Base-by-base conservation (phyloP, 176 grass and related monocot genomes). In the Stipa capillata region DNA sequence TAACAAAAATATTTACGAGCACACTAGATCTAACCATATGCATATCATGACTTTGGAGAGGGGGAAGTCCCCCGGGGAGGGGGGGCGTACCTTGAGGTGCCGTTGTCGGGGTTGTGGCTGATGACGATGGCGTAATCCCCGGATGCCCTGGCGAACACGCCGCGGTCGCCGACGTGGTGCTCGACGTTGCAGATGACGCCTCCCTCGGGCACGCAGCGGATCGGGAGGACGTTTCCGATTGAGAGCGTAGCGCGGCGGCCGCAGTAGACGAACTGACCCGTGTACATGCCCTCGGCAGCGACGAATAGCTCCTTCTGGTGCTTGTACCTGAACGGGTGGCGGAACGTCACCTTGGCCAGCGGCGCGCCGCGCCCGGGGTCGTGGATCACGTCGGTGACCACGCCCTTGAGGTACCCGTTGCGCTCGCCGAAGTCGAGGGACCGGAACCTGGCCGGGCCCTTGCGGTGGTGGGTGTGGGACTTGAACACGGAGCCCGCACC, bases 401-500 rank as follows among this genome's bases (percentile, higher is more conserved):
- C 91, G 47, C 94, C 94, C 78, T 91, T 94, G 29, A 97, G 85
- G 57, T 97, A 97, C 3, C 94, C 94, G 40, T 97, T 94, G 45
- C 94, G 86, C 94, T 97, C 94, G 86, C 94, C 94, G 78, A 91
- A 94, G 79, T 97, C 94, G 72, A 97, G 94, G 39, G 89, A 87
- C 21, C 94, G 89, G 78, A 97, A 97, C 2, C 94, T 75, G 20
- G 94, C 94, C 0, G 94, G 86, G 4, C 94, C 94, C 89, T 97
- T 97, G 74, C 94, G 94, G 89, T 97, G 94, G 94, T 97, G 94
- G 15, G 94, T 97, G 89, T 97, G 94, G 7, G 94, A 93, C 69
- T 91, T 90, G 86, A 97, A 97, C 18, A 97, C 82, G 31, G 94
- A 94, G 2, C 94, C 94, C 23, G 91, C 94, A 70, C 94, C 94